These are phyloP conservation scores for Dunaliella sp. DNA, from an alignment of 139 green algal genomes.

Conservation along the genomic window DNA sequence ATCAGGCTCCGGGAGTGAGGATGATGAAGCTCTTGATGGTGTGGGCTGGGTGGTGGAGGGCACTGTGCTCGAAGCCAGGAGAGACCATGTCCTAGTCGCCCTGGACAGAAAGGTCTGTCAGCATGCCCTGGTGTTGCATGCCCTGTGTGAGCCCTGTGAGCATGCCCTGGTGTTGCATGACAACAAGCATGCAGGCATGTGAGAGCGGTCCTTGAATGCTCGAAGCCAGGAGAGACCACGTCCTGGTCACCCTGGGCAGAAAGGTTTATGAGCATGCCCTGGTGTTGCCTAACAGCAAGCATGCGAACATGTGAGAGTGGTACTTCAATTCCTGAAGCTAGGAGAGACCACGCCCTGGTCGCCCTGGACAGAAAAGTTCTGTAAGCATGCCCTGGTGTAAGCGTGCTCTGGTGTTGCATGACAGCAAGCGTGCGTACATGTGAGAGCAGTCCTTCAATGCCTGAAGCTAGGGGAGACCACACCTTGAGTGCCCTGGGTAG, in stretches of 20 bases:
- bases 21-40: not conserved
- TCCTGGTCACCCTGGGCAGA: slow-evolving; percentile 44
- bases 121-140: not conserved
- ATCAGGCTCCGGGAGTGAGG: no score
- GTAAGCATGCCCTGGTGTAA: not conserved
- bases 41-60: not conserved
- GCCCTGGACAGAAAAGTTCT: slow-evolving; percentile 45
- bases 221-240: slow-evolving; percentile 30
- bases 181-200: no score
- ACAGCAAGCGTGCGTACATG: no score
- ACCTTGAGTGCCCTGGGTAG: slow-evolving; percentile 42
- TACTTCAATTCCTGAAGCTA: no score
- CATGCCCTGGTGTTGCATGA: no score
- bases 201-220: no score
- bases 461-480: slow-evolving; percentile 32
- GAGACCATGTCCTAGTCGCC: slow-evolving; percentile 37
- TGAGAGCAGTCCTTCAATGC: no score
- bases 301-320: no score
- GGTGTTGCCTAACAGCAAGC: no score
- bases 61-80: slow-evolving; percentile 29
- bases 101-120: slow-evolving; percentile 45
- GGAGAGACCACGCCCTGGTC: slow-evolving; percentile 37
- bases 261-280: slow-evolving; percentile 30
- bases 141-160: not conserved
- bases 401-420: not conserved